Evolutionary conservation across 2,329 filamentous ascomycete species (phyloP), one percentile per base, ranked within the genome.

Genomic region (Raffaelea albimanens): DNA sequence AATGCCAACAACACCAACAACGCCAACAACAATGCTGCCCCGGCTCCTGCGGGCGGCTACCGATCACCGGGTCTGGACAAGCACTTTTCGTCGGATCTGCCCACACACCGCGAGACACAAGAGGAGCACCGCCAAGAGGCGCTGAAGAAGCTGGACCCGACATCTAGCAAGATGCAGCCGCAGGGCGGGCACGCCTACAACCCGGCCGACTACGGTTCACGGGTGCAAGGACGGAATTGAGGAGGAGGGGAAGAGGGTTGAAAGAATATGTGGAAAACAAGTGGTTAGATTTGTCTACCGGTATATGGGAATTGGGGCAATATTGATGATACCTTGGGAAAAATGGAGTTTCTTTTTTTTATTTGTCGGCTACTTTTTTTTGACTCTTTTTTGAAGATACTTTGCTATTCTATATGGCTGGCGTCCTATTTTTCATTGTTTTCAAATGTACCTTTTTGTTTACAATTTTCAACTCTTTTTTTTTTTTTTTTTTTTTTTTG

Each of bases 91-190:
- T 62, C 64, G 0, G 72, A 73, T 47, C 51, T 78, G 22, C 50
- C 70, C 3, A 67, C 73, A 2, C 73, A 76, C 50, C 58, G 57
- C 9, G 73, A 77, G 61, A 70, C 67, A 2, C 56, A 51, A 0
- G 72, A 74, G 53, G 72, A 75, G 58, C 52, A 62, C 40, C 54
- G 54, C 8, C 50, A 51, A 23, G 55, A 62, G n/a, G 52, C 59
- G 7, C 49, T 58, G 9, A 56, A 52, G 45, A 56, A 55, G 49
- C 54, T 58, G 1, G 59, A 59, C 10, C 23, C 48, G 47, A 19
- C 22, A 29, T 29, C 25, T 7, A 13, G 13, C 13, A 20, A 11
- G 5, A 19, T 9, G 8, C 22, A 42, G 11, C 54, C 54, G 11
- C 54, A 54, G 16, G 50, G 53, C 3, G 50, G 54, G 3, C 55